Evolutionary conservation across 805 yeast genomes (phyloP), one percentile per base, ranked within the genome.

Genomic region (Cyberlindnera maritima): DNA sequence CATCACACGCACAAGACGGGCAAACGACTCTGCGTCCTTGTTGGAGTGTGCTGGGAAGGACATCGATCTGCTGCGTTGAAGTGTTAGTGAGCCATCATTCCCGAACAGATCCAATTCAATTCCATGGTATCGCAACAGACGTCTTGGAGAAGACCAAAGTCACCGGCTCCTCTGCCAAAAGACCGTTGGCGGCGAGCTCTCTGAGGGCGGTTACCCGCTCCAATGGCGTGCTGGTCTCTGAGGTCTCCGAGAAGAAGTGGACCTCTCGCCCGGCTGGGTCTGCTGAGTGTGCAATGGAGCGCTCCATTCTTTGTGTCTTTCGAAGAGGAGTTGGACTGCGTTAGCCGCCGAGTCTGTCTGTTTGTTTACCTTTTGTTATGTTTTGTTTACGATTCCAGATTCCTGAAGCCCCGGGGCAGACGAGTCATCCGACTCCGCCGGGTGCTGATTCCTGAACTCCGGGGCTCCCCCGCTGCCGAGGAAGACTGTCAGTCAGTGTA

Each of bases 11-110:
- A 57, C 18, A 23, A 48, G 20, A 36, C 47, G 52, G 7, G 50
- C 23, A 32, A 58, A 56, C 15, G 25, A 23, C 4, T 34, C 29
- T 2, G 50, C 44, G 12, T 51, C 58, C 4, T 17, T 11, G 6
- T 1, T 3, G 8, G 46, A 31, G 1, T 8, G 8, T 9, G 59
- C 43, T 7, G 63, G 63, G 43, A 57, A 60, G 2, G 19, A 13
- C 6, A 52, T 28, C 2, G 28, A n/a, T 2, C 31, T 28, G 13
- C 50, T 41, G 6, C 21, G n/a, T 26, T 25, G 8, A 21, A n/a
- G 23, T 14, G 36, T 36, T 39, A 41, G 41, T 39, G 20, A 21
- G n/a, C 25, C 4, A n/a, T n/a, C n/a, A n/a, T n/a, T n/a, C n/a
- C n/a, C n/a, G n/a, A n/a, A n/a, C n/a, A n/a, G n/a, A n/a, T n/a